A percentile compares a stretch with the other conserved stretches of the same genome.
These are phyloP conservation scores for Fraxinus albicans DNA, from an alignment of 305 asterid genomes.

Conservation along the genomic window DNA sequence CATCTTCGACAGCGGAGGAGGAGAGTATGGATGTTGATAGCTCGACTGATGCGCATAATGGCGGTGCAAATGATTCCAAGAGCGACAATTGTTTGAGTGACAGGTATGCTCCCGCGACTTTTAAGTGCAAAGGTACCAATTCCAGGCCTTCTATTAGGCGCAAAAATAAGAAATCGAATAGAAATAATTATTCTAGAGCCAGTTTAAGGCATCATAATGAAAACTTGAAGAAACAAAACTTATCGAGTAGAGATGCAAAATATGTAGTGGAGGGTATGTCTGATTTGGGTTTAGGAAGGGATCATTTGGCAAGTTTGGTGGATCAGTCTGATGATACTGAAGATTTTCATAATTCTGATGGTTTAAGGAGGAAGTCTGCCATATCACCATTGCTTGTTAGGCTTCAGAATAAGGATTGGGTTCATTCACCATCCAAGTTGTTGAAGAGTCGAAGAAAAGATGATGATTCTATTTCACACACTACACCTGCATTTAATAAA, in stretches of 20 bases:
- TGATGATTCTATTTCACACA: slow-evolving; percentile 61
- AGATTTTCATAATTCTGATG: slow-evolving; percentile 63
- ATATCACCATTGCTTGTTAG: slow-evolving; percentile 67
- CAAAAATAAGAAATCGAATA: slow-evolving; percentile 49
- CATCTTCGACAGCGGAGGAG: slow-evolving; percentile 50
- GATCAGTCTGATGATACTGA: slow-evolving; percentile 77
- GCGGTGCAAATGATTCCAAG: slow-evolving; percentile 67
- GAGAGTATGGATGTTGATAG: slow-evolving; percentile 55
- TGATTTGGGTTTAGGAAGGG: slow-evolving; percentile 43
- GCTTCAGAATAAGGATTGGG: slow-evolving; percentile 56
- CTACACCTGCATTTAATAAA: slow-evolving; percentile 65
- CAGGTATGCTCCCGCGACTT: slow-evolving; percentile 46
- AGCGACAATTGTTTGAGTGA: slow-evolving; percentile 59
- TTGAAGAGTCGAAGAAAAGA: slow-evolving; percentile 49
- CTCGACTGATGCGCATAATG: slow-evolving; percentile 51
- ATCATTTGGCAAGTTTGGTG: slow-evolving; percentile 52
- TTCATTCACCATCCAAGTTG: slow-evolving; percentile 47
- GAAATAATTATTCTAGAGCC: slow-evolving; percentile 35
- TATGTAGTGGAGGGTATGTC: slow-evolving; percentile 36
- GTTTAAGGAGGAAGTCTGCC: slow-evolving; percentile 53
- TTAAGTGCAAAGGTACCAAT: slow-evolving; percentile 54
- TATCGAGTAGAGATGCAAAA: slow-evolving; percentile 42
- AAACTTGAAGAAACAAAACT: slow-evolving; percentile 45
- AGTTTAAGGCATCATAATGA: slow-evolving; percentile 43
- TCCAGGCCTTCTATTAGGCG: slow-evolving; percentile 60